Evolutionary conservation across 495 filamentous ascomycete species (phyloP), one percentile per base, ranked within the genome.

Genomic region (Bombardia bombarda): DNA sequence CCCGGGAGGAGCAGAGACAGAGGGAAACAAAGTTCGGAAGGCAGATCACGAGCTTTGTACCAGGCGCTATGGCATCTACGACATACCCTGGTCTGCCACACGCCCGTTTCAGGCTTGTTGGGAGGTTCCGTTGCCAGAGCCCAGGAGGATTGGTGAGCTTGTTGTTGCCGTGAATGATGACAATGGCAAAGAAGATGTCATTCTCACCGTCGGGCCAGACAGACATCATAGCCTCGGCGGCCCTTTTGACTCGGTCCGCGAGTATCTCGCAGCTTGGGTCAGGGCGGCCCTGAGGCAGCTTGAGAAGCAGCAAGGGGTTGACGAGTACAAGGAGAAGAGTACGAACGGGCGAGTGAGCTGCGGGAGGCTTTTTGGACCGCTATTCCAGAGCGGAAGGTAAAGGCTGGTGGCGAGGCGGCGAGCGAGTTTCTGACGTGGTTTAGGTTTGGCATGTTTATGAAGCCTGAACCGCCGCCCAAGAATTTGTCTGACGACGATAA

Each of bases 291-390:
- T 56, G 14, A 36, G 32, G 24, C 23, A 13, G 20, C 49, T 56
- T 18, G 40, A 49, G 16, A 46, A 46, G 20, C 52, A 56, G 38
- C 36, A 56, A 25, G 52, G 45, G n/a, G 46, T 56, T 24, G 49
- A 56, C 17, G 53, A 56, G 22, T 56, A 47, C 41, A 56, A 56
- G 24, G 47, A 33, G 9, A 16, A 17, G 38, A 32, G 13, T 40
- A 40, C 38, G 38, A 40, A 9, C n/a, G 38, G n/a, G 38, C 38
- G 10, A 8, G 7, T 31, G 38, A 40, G 17, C 38, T 40, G 4
- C 25, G 38, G 1, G 38, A 40, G 38, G 25, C 25, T 4, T 40
- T 40, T 16, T 40, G 38, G 38, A 31, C 13, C 24, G 26, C 38
- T 20, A 40, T 40, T 40, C 38, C 38, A 4, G 5, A 20, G n/a